Base-by-base conservation (phyloP, 1,139 yeast genomes). In the Geotrichum klebahnii region DNA sequence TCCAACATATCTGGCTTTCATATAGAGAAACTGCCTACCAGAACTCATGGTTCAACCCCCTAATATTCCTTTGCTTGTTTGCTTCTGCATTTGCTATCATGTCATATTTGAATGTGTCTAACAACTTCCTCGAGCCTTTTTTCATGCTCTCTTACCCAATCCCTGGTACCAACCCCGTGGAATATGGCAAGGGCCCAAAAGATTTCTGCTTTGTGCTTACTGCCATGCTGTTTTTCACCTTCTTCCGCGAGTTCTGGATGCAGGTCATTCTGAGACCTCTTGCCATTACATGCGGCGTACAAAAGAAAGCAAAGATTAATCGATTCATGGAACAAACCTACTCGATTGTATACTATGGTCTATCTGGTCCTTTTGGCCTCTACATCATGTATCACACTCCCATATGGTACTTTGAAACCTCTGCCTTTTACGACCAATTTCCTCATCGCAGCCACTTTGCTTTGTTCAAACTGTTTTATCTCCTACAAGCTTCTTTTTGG, bases 401-500 rank as follows among this genome's bases (percentile, higher is more conserved):
- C 44, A 67, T 92, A 57, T 90, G 97, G 97, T 84, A 75, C 65
- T 92, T 92, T 68, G 77, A 86, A 65, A 92, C 97, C 5, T 75
- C 80, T 3, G 81, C 87, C 43, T 84, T 92, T 72, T 92, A 88
- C 67, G 76, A 69, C 50, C 72, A 78, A 29, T 92, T 84, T 66
- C 98, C 98, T 10, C 97, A 94, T 70, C 75, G 78, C 56, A 76
- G 84, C 34, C 89, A 86, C 64, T 82, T 79, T 53, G 76, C 74
- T 55, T 72, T 76, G 55, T 85, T 85, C 71, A 92, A 92, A 71
- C 66, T 81, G 16, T 94, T 84, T 66, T 94, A 92, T 67, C 74
- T 92, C 57, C 81, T 88, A 36, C 98, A 92, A 71, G 97, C 97
- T 5, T 86, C 97, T 2, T 92, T 88, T 68, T 92, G 99, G 99